Evolutionary conservation across 305 asterid genomes (phyloP).

Genomic region (Rubia tinctorum): DNA sequence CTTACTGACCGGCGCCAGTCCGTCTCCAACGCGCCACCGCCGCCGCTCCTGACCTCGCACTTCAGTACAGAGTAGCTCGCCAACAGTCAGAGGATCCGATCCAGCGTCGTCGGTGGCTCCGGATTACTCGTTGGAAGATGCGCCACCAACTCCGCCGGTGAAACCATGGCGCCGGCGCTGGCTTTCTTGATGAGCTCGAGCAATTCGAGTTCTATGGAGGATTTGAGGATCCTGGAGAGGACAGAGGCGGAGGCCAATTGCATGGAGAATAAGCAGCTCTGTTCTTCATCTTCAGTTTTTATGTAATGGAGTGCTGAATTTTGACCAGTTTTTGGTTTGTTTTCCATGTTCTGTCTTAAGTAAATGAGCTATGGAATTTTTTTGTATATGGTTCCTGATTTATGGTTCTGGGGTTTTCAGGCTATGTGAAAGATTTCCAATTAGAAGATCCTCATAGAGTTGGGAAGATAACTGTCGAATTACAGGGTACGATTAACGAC

Average conservation of each 20-base stretch:
- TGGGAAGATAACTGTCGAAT: conserved; percentile 70
- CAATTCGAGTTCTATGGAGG: conserved; percentile 71
- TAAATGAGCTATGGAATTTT: neutral
- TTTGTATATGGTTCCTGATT: neutral
- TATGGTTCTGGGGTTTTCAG: conserved; percentile 28
- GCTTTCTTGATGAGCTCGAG: conserved; percentile 64
- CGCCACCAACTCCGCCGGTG: conserved; percentile 59
- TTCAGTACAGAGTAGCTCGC: conserved; percentile 57
- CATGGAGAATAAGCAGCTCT: conserved; percentile 52
- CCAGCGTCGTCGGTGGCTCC: conserved; percentile 59
- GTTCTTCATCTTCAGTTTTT: conserved; percentile 33
- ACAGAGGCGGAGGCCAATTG: conserved; percentile 73
- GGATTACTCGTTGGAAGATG: conserved; percentile 59
- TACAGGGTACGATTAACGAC: conserved; percentile 84
- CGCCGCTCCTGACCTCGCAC: conserved; percentile 44
- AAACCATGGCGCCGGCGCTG: conserved; percentile 60
- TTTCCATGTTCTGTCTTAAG: no score
- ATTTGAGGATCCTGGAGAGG: conserved; percentile 71
- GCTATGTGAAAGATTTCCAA: conserved; percentile 81
- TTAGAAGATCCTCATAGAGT: conserved; percentile 80
- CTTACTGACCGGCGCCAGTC: conserved; percentile 66
- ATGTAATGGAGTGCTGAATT: no score
- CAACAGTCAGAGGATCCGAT: conserved; percentile 74
- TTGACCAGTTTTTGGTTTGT: no score
- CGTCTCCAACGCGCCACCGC: conserved; percentile 49